Evolutionary conservation across 1,284 basidiomycete species (phyloP).

Genomic region (Pseudozyma sp.): DNA sequence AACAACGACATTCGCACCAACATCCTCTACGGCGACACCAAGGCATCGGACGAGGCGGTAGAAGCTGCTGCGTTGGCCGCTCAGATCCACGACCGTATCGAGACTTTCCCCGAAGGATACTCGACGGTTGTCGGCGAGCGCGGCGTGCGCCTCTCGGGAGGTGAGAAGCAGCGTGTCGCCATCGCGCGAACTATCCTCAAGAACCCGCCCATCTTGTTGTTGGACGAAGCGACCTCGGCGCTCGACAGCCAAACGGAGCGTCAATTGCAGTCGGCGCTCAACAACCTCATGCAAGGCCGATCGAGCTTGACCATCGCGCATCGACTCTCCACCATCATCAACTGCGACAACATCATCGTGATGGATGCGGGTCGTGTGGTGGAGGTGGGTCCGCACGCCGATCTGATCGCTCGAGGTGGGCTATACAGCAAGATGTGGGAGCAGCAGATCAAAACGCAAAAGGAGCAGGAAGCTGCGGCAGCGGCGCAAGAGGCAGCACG

Average conservation of each 20-base stretch:
- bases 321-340: constrained; percentile 67
- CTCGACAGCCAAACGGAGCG: constrained; percentile 66
- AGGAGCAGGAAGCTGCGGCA: constrained; percentile 61
- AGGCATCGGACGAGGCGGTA: constrained; percentile 61
- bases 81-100: constrained; percentile 66
- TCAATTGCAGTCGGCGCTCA: constrained; percentile 61
- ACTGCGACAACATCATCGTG: constrained; percentile 65
- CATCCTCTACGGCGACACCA: constrained; percentile 61
- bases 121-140: constrained; percentile 84
- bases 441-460: constrained; percentile 67
- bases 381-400: constrained; percentile 63
- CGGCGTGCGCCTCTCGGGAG: constrained; percentile 76
- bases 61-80: constrained; percentile 63
- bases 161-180: constrained; percentile 84
- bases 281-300: constrained; percentile 65
- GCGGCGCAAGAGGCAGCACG: constrained; percentile 25
- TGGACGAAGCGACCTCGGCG: constrained; percentile 82
- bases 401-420: constrained; percentile 58
- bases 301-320: constrained; percentile 67
- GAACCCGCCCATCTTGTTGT: constrained; percentile 82
- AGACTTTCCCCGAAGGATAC: constrained; percentile 79
- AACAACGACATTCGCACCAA: constrained; percentile 77
- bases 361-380: constrained; percentile 57
- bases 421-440: constrained; percentile 63
- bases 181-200: constrained; percentile 87